Evolutionary conservation across 805 yeast species (phyloP).

Genomic region (Candida peoriensis): DNA sequence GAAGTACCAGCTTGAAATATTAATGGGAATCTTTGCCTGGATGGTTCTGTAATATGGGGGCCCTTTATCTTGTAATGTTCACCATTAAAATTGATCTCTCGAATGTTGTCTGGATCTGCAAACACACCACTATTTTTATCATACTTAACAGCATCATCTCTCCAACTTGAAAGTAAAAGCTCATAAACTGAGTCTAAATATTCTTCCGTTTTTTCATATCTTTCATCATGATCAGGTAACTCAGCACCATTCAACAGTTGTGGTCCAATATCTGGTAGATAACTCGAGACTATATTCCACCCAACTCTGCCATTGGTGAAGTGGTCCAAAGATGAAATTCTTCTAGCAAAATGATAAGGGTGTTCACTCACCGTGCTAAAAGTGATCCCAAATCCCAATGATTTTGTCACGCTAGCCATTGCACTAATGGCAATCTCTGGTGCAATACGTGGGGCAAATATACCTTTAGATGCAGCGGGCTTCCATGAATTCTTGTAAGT

Average conservation of each 20-base stretch:
- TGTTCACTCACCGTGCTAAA: slow-evolving; percentile 37
- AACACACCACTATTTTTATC: slow-evolving; percentile 25
- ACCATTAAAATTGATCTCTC: slow-evolving; percentile 34
- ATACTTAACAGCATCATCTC: slow-evolving; percentile 30
- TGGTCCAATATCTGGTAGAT: slow-evolving; percentile 36
- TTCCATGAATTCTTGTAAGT: slow-evolving; percentile 31
- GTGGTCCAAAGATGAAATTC: slow-evolving; percentile 38
- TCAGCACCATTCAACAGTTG: slow-evolving; percentile 30
- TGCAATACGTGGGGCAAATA: slow-evolving; percentile 25
- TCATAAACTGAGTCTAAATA: slow-evolving; percentile 34
- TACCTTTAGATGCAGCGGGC: slow-evolving; percentile 24
- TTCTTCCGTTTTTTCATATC: slow-evolving; percentile 36
- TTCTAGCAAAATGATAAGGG: slow-evolving; percentile 37
- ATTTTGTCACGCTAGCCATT: slow-evolving; percentile 27
- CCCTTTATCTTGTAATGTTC: slow-evolving; percentile 34
- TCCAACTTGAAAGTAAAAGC: slow-evolving; percentile 35
- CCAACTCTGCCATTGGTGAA: slow-evolving; percentile 38
- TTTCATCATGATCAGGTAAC: slow-evolving; percentile 35
- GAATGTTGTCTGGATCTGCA: slow-evolving; percentile 30
- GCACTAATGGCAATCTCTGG: slow-evolving; percentile 28
- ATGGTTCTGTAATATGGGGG: slow-evolving; percentile 34
- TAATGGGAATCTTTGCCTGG: slow-evolving; percentile 38
- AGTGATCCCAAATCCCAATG: slow-evolving; percentile 35
- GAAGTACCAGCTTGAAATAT: slow-evolving; percentile 39
- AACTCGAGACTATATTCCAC: slow-evolving; percentile 40